Evolutionary conservation across 805 yeast species (phyloP).

Genomic region (Candida vaughaniae): DNA sequence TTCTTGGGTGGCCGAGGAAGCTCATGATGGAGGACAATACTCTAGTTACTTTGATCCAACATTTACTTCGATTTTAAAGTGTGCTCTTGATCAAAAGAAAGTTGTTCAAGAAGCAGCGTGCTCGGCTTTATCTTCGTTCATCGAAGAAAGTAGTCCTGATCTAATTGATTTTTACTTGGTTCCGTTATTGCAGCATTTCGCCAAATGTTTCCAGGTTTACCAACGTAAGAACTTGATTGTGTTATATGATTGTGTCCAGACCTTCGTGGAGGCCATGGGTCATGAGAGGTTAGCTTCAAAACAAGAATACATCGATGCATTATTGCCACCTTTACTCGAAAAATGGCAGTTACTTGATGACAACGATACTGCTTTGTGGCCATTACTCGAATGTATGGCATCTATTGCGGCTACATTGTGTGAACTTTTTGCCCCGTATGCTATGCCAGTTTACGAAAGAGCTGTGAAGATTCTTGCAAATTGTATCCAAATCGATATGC

Average conservation of each 20-base stretch:
- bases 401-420: conserved; percentile 87
- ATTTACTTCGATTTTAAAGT: conserved; percentile 68
- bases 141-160: conserved; percentile 69
- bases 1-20: conserved; percentile 75
- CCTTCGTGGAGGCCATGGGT: conserved; percentile 78
- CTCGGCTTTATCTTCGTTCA: conserved; percentile 77
- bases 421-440: conserved; percentile 82
- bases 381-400: conserved; percentile 89
- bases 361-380: conserved; percentile 85
- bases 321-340: conserved; percentile 77
- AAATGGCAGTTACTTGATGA: conserved; percentile 80
- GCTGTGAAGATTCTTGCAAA: conserved; percentile 67
- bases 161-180: conserved; percentile 62
- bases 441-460: conserved; percentile 79
- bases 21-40: conserved; percentile 58
- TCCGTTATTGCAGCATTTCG: conserved; percentile 67
- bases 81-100: conserved; percentile 80
- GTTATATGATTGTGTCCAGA: conserved; percentile 86
- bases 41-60: conserved; percentile 74
- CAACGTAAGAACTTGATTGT: conserved; percentile 79
- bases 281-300: conserved; percentile 52
- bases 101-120: conserved; percentile 96
- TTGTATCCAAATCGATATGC: conserved; percentile 65
- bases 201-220: conserved; percentile 71
- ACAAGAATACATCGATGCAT: conserved; percentile 53